A percentile compares a stretch with the other conserved stretches of the same genome.
These are phyloP conservation scores for Phyllosticta citrichinensis DNA, from an alignment of 2,329 filamentous ascomycete species.

Conservation along the genomic window DNA sequence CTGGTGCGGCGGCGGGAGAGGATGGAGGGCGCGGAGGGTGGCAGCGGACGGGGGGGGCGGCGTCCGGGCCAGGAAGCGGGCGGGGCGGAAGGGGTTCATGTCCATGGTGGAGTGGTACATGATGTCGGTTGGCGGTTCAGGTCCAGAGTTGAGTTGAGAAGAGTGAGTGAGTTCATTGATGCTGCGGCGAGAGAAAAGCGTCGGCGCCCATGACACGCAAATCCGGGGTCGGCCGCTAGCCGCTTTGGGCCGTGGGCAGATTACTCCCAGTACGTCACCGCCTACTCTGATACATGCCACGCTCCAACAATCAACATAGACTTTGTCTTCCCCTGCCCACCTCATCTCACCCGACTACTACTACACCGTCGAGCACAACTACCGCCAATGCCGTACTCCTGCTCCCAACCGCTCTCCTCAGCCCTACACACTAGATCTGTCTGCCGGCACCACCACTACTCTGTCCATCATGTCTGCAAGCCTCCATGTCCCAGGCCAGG, in stretches of 20 bases:
- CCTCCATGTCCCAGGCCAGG: neutral
- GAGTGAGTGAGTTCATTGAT: too few species aligned
- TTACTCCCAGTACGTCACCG: neutral
- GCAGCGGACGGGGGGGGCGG: neutral
- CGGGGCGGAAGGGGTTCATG: slow-evolving; percentile 16
- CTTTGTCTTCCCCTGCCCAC: neutral
- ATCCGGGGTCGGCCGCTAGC: neutral
- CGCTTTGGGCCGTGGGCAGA: neutral
- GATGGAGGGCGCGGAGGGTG: slow-evolving; percentile 6
- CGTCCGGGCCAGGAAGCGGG: slow-evolving; percentile 17
- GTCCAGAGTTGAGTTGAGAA: too few species aligned
- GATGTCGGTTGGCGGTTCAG: too few species aligned
- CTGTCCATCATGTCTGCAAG: neutral
- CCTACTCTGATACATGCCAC: neutral
- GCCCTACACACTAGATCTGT: neutral
- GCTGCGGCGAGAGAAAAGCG: too few species aligned
- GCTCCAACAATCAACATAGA: neutral
- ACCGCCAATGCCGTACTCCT: neutral
- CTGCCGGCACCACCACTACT: neutral
- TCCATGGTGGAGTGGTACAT: slow-evolving; percentile 2
- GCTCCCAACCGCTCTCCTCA: neutral
- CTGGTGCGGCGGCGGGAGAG: slow-evolving; percentile 13
- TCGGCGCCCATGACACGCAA: neutral
- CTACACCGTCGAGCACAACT: neutral
- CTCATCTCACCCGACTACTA: neutral